Evolutionary conservation across 129 eudicot species (phyloP), one percentile per base, ranked within the genome.

Genomic region (Escallonia rubra): DNA sequence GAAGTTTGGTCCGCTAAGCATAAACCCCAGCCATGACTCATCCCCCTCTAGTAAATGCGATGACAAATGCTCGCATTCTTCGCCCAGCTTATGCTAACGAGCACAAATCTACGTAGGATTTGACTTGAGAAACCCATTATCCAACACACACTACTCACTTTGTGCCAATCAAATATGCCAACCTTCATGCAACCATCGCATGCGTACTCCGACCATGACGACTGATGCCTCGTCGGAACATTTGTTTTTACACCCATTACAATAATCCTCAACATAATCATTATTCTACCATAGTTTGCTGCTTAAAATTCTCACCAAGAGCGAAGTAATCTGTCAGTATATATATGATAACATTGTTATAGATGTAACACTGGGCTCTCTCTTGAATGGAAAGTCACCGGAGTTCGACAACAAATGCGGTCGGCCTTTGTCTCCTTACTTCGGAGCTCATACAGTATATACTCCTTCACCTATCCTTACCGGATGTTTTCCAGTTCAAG

Each of bases 401-500:
- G 74, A 81, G 57, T 76, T 44, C 23, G 15, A 44, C 77, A 43
- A 73, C 87, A 46, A 80, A 75, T 59, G 68, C 70, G 63, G 77
- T 85, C 62, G 87, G 91, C 9, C 82, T 85, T 64, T 75, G 66
- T 43, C 77, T 85, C 58, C 91, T 85, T 14, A 87, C 91, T 12
- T 82, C 91, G 34, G 87, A 85, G 77, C 87, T 85, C 80, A 82
- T 85, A 43, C 87, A 85, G 42, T 82, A 63, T 64, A 85, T 85
- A 41, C 64, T 79, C 43, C 64, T 82, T 58, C 82, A 74, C 13
- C 70, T 85, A 43, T 73, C 85, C 10, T 67, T 85, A 50, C 91
- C 87, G 1, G 87, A 85, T 51, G 79, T 85, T 57, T 60, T 76
- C 58, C 74, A 65, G 59, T 57, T 85, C 43, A 70, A 78, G 55